A percentile compares a stretch with the other conserved stretches of the same genome.
These are phyloP conservation scores for Paecilomyces sp. DNA, from an alignment of 2,329 filamentous ascomycete genomes.

Conservation along the genomic window DNA sequence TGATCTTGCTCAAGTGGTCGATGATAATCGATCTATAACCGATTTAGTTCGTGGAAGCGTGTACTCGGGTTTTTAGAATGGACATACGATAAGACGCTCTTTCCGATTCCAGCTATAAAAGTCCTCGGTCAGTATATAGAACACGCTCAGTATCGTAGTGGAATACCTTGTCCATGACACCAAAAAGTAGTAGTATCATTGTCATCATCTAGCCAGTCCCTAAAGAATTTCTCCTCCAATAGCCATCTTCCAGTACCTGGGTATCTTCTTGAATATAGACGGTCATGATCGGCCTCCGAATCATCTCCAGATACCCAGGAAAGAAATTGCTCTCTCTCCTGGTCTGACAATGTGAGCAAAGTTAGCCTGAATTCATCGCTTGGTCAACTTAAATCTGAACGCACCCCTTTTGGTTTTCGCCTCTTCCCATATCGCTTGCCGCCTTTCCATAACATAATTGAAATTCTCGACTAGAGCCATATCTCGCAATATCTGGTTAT, in stretches of 20 bases:
- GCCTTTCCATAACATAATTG: constrained; percentile 1
- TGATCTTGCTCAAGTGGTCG: not conserved
- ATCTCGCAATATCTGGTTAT: constrained; percentile 1
- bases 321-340: constrained; percentile 3
- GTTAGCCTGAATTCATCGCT: not conserved
- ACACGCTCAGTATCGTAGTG: not conserved
- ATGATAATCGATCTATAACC: constrained; percentile 5
- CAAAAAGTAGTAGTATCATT: not conserved
- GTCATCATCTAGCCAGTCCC: not conserved
- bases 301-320: constrained; percentile 3
- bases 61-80: not conserved
- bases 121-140: not conserved
- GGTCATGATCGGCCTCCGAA: constrained; percentile 1
- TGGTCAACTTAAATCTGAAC: not conserved
- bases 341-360: not conserved
- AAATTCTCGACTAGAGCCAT: constrained; percentile 1
- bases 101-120: constrained; percentile 5
- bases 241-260: constrained; percentile 1
- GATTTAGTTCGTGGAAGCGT: not conserved
- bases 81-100: constrained; percentile 6
- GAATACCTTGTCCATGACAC: constrained; percentile 4
- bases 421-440: not conserved
- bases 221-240: not conserved
- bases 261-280: not conserved
- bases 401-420: not conserved